Percentiles rank a stretch among this genome's conserved stretches.
Evolutionary conservation across 2,329 filamentous ascomycete genomes (phyloP).

Genomic region (Annulohypoxylon truncatum): DNA sequence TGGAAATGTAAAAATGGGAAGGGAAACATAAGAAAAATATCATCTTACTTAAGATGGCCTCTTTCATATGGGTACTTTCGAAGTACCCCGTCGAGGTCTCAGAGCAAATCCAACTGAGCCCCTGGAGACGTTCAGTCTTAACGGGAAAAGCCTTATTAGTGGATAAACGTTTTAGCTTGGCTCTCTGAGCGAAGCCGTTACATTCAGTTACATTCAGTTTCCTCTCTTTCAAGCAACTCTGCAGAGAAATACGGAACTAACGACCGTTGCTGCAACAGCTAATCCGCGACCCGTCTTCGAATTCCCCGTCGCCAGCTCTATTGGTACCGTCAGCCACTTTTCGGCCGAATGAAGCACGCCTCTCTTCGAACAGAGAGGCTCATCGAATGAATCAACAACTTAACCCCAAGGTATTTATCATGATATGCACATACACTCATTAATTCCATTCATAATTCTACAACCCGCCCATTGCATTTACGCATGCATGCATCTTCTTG

Average conservation of each 20-base stretch:
- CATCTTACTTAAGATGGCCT: conserved; percentile 4
- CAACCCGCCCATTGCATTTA: conserved; percentile 21
- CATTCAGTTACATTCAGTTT: conserved; percentile 8
- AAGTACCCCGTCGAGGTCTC: conserved; percentile 28
- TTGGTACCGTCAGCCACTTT: conserved; percentile 41
- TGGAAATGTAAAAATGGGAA: conserved; percentile 15
- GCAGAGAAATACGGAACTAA: conserved; percentile 43
- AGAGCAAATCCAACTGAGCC: conserved; percentile 22
- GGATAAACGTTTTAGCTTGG: conserved; percentile 23
- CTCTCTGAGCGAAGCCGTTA: conserved; percentile 20
- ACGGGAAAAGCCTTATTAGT: conserved; percentile 36
- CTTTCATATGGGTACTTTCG: conserved; percentile 4
- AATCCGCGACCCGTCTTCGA: conserved; percentile 39
- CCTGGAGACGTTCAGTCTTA: conserved; percentile 11
- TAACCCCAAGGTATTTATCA: conserved; percentile 56
- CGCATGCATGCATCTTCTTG: conserved; percentile 33
- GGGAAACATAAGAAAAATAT: conserved; percentile 1
- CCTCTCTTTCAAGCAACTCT: conserved; percentile 7
- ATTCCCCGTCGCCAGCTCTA: conserved; percentile 25
- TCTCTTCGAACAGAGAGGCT: conserved; percentile 53
- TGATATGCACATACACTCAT: conserved; percentile 30
- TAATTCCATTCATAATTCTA: conserved; percentile 28
- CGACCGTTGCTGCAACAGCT: conserved; percentile 38
- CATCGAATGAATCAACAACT: conserved; percentile 61
- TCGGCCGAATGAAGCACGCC: conserved; percentile 50